These are phyloP conservation scores for Aspergillus sp. DNA, from an alignment of 2,329 filamentous ascomycete genomes.

Conservation along the genomic window DNA sequence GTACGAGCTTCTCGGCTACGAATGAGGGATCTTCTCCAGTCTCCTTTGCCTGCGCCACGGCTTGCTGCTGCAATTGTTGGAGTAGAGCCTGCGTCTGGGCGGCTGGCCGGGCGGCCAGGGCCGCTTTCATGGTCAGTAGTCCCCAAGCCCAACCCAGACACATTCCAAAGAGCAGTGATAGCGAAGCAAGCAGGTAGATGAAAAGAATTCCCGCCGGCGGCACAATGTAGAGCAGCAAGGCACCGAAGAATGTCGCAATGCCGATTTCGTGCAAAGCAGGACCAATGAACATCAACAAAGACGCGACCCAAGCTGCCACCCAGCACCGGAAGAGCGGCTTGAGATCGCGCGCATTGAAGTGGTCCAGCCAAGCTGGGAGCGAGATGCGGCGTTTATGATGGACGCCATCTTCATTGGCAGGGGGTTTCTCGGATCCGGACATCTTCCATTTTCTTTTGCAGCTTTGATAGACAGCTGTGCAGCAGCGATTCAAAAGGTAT, in stretches of 20 bases:
- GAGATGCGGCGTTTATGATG: conserved; percentile 2
- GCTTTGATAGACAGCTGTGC: no score
- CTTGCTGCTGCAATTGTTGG: conserved; percentile 31
- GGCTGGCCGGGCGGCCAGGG: conserved; percentile 40
- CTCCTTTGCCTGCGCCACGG: conserved; percentile 29
- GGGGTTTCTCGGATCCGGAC: background rate
- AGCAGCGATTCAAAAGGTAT: background rate
- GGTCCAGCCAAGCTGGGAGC: conserved; percentile 32
- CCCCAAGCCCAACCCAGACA: conserved; percentile 51
- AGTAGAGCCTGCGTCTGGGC: conserved; percentile 34
- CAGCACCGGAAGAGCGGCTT: conserved; percentile 49
- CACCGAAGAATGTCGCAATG: conserved; percentile 46
- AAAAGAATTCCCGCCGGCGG: conserved; percentile 47
- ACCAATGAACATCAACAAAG: conserved; percentile 47
- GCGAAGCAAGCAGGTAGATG: conserved; percentile 41
- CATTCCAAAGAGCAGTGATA: conserved; percentile 47
- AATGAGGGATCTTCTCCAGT: conserved; percentile 27
- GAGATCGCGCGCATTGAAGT: conserved; percentile 48
- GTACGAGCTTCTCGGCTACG: conserved; percentile 37
- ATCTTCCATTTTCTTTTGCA: background rate
- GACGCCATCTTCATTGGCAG: background rate
- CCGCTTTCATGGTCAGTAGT: conserved; percentile 48
- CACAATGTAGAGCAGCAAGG: conserved; percentile 43
- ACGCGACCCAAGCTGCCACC: conserved; percentile 46
- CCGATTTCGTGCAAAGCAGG: conserved; percentile 43